Conservation (phyloP, 306 rosid genomes). For the Oemleria cerasiformis region DNA sequence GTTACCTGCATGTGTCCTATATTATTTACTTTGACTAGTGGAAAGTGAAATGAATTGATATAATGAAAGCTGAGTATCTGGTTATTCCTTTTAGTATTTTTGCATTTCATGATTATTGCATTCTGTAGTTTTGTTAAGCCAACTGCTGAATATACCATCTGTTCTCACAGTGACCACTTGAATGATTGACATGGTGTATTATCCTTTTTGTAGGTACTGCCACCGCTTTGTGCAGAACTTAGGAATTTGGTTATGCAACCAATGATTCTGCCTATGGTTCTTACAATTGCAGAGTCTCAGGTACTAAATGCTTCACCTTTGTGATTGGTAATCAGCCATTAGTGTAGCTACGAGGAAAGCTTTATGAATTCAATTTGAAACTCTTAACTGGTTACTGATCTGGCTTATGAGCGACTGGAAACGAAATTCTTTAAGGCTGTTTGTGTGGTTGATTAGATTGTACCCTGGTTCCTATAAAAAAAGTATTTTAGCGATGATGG, state of each 20-base stretch:
- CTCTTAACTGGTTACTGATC: neutral
- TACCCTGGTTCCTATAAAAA: neutral
- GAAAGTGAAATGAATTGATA: neutral
- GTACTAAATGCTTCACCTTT: slow-evolving; percentile 33
- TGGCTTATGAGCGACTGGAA: neutral
- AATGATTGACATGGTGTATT: slow-evolving; percentile 16
- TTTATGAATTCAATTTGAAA: neutral
- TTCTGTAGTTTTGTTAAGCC: slow-evolving; percentile 12
- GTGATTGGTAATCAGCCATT: slow-evolving; percentile 2
- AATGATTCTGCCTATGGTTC: slow-evolving; percentile 98
- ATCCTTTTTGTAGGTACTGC: slow-evolving; percentile 72
- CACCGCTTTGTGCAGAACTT: slow-evolving; percentile 98
- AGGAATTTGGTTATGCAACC: slow-evolving; percentile 97
- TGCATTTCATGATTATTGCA: neutral
- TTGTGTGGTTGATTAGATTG: neutral
- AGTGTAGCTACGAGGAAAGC: neutral
- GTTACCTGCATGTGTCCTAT: neutral
- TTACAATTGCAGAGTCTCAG: slow-evolving; percentile 98
- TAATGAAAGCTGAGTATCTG: neutral
- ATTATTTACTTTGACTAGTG: neutral
- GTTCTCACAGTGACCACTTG: neutral
- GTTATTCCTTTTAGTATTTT: neutral
- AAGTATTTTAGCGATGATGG: neutral
- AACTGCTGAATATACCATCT: neutral
- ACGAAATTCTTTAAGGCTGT: neutral